Conservation (phyloP, 2,329 filamentous ascomycete species). For the Pyricularia grisea region DNA sequence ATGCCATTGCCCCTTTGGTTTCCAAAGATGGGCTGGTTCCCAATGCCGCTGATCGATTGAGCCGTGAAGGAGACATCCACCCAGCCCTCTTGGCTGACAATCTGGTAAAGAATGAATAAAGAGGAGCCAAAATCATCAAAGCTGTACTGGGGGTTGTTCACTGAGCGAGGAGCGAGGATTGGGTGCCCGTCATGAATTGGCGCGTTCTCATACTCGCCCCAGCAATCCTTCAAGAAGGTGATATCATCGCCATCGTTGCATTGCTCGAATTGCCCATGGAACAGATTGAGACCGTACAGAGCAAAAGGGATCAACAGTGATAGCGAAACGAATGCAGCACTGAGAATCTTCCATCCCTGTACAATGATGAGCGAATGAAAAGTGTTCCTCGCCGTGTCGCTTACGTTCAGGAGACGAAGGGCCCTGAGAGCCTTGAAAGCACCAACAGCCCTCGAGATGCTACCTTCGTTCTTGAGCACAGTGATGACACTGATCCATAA, state of each 20-base stretch:
- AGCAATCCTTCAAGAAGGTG: conserved; percentile 60
- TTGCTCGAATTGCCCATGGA: conserved; percentile 66
- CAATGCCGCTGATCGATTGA: conserved; percentile 70
- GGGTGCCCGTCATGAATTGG: conserved; percentile 70
- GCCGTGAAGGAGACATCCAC: conserved; percentile 81
- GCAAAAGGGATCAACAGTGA: conserved; percentile 94
- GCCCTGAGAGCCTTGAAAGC: conserved; percentile 96
- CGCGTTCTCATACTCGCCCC: conserved; percentile 68
- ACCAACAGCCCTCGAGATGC: conserved; percentile 81
- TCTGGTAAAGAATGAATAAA: conserved; percentile 94
- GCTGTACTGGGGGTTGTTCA: conserved; percentile 73
- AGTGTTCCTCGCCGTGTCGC: conserved; percentile 88
- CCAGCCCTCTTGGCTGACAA: conserved; percentile 98
- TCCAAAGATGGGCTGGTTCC: conserved; percentile 61
- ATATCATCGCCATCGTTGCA: conserved; percentile 69
- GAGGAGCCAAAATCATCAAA: conserved; percentile 95
- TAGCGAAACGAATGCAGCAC: conserved; percentile 85
- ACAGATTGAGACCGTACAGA: conserved; percentile 89
- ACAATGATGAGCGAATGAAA: conserved; percentile 95
- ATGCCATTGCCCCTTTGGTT: conserved; percentile 75
- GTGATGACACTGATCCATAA: conserved; percentile 93
- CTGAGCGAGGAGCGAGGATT: conserved; percentile 73
- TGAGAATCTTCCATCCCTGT: conserved; percentile 88
- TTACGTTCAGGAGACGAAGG: conserved; percentile 84
- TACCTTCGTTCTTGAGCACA: conserved; percentile 70